phyloP scores from a whole-genome alignment of 2,329 filamentous ascomycete species.

The Elsinoe batatas region DNA sequence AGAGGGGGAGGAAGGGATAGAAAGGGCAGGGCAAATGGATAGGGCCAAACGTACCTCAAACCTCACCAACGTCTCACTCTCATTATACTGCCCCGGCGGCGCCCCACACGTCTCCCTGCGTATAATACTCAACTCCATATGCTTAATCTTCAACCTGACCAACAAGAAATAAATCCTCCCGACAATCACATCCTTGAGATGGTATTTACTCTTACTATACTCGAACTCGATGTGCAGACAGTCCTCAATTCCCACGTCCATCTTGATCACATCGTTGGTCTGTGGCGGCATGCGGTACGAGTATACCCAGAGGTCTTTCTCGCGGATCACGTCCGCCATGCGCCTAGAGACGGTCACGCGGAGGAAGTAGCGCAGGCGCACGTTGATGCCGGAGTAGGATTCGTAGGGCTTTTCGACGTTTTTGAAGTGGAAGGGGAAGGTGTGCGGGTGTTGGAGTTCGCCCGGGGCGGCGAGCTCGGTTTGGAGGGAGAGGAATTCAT shows the following conservation, averaged over 20 bases:
- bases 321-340: constrained; percentile 95
- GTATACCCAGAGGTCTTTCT: constrained; percentile 99
- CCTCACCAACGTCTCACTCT: constrained; percentile 93
- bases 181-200: constrained; percentile 97
- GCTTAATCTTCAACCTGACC: constrained; percentile 96
- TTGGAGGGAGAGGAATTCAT: constrained; percentile 94
- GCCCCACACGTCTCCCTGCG: constrained; percentile 91
- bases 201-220: constrained; percentile 98
- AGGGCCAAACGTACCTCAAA: constrained; percentile 59
- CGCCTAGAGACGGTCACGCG: constrained; percentile 91
- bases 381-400: constrained; percentile 99
- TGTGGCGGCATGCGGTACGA: constrained; percentile 96
- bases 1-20: constrained; percentile 13
- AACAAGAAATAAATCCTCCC: constrained; percentile 97
- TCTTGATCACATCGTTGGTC: constrained; percentile 98
- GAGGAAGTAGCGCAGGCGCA: constrained; percentile 96
- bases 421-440: constrained; percentile 99
- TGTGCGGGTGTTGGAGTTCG: constrained; percentile 96
- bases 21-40: too few relatives aligned
- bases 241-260: constrained; percentile 99
- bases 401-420: constrained; percentile 99
- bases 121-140: constrained; percentile 99
- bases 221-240: constrained; percentile 99
- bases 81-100: constrained; percentile 97
- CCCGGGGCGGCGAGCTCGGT: constrained; percentile 95